A percentile compares a stretch with the other conserved stretches of the same genome.
Conservation (phyloP, 75 land plant genomes). For the Sequoiadendron giganteum region DNA sequence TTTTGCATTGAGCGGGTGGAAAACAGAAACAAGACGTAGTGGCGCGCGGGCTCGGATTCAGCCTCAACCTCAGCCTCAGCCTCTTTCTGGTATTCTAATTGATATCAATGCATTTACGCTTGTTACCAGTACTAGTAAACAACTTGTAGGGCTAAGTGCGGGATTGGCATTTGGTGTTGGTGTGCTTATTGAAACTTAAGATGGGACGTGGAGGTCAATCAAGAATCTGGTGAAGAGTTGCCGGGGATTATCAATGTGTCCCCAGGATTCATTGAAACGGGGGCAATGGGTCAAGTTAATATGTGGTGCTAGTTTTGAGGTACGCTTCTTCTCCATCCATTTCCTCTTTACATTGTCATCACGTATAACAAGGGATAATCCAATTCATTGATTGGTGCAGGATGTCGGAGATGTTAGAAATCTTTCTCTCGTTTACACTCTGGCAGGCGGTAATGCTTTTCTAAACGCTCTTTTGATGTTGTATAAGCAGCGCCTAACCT, state of each 20-base stretch:
- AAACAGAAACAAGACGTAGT: neutral
- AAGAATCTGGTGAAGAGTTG: no score
- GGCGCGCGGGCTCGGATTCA: neutral
- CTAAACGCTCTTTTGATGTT: neutral
- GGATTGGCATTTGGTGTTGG: neutral
- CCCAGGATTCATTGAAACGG: neutral
- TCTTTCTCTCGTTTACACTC: constrained; percentile 88
- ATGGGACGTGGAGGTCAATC: neutral
- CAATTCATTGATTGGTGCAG: constrained; percentile 22
- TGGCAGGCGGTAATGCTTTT: constrained; percentile 69
- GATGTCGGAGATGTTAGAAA: constrained; percentile 88
- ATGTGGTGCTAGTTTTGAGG: constrained; percentile 98
- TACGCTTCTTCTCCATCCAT: constrained; percentile 7
- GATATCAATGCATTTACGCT: neutral
- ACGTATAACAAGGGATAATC: neutral
- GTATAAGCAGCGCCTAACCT: neutral
- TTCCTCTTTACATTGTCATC: neutral
- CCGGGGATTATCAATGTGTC: no score
- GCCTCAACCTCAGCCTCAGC: neutral
- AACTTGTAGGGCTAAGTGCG: neutral
- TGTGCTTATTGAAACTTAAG: neutral
- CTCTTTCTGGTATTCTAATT: neutral
- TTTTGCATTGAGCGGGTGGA: neutral
- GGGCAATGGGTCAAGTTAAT: constrained; percentile 88
- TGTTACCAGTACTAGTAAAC: no score